These are phyloP conservation scores for Paecilomyces sp. DNA, from an alignment of 2,329 filamentous ascomycete species.

Conservation along the genomic window DNA sequence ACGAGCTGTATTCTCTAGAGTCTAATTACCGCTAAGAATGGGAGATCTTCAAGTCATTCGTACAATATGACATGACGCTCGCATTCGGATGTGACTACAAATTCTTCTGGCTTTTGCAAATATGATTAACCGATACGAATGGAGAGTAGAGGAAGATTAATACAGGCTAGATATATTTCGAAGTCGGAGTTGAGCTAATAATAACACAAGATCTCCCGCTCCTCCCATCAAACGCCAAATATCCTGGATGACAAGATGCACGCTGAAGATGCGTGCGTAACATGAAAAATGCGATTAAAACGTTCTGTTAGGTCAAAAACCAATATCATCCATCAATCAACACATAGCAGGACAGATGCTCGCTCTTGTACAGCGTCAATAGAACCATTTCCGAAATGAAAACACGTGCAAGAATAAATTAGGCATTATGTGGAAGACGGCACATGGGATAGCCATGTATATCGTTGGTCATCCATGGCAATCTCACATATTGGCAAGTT, in stretches of 20 bases:
- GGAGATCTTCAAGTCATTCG: too few species aligned
- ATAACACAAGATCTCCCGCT: neutral
- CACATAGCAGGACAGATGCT: neutral
- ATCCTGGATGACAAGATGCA: neutral
- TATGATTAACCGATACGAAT: too few species aligned
- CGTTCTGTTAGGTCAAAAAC: neutral
- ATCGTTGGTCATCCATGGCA: neutral
- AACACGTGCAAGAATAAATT: neutral
- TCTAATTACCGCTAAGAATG: neutral
- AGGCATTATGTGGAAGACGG: neutral
- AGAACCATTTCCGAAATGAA: neutral
- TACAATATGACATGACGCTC: too few species aligned
- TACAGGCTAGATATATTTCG: neutral
- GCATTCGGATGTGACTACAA: too few species aligned
- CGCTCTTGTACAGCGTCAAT: neutral
- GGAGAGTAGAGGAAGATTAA: too few species aligned
- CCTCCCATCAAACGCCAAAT: neutral
- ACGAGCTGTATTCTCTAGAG: neutral
- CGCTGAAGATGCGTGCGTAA: neutral
- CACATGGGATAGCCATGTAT: neutral
- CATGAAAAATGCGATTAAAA: neutral
- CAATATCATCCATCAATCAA: neutral
- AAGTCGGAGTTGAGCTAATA: neutral
- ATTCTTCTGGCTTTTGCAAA: too few species aligned
- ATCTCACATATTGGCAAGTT: slow-evolving; percentile 82